These are phyloP conservation scores for Paulownia fortunei DNA, from an alignment of 257 asterid species.

Conservation along the genomic window DNA sequence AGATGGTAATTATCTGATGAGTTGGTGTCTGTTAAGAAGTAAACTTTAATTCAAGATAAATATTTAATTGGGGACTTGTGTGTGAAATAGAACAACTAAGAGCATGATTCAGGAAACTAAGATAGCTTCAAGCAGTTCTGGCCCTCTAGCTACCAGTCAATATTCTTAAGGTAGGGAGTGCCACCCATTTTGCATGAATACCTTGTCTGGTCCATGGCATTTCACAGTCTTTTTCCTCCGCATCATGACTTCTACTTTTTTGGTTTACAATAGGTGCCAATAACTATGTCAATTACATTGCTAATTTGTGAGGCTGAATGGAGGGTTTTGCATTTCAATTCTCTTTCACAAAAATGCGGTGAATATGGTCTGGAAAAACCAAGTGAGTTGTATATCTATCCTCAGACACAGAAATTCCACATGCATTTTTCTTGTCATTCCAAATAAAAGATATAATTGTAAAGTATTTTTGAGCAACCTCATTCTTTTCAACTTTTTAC, in stretches of 20 bases:
- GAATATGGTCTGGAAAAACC: neutral
- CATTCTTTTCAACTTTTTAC: neutral
- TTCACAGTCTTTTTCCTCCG: neutral
- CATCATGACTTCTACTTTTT: neutral
- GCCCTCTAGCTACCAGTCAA: neutral
- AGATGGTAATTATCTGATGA: neutral
- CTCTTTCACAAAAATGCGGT: neutral
- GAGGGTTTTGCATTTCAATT: neutral
- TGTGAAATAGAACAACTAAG: slow-evolving; percentile 10
- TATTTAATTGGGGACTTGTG: neutral
- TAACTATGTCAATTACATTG: too few relatives aligned
- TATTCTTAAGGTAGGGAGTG: neutral
- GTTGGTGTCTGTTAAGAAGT: neutral
- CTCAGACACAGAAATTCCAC: neutral
- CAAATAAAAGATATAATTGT: neutral
- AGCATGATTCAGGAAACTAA: neutral
- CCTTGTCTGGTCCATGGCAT: neutral
- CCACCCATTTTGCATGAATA: neutral
- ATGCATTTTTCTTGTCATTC: neutral
- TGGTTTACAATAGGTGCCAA: too few relatives aligned
- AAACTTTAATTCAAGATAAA: neutral
- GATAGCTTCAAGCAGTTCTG: neutral
- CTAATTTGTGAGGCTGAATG: neutral
- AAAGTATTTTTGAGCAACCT: neutral
- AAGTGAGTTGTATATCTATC: neutral